phyloP scores from a whole-genome alignment of 495 filamentous ascomycete species.

The Glarea lozoyensis region DNA sequence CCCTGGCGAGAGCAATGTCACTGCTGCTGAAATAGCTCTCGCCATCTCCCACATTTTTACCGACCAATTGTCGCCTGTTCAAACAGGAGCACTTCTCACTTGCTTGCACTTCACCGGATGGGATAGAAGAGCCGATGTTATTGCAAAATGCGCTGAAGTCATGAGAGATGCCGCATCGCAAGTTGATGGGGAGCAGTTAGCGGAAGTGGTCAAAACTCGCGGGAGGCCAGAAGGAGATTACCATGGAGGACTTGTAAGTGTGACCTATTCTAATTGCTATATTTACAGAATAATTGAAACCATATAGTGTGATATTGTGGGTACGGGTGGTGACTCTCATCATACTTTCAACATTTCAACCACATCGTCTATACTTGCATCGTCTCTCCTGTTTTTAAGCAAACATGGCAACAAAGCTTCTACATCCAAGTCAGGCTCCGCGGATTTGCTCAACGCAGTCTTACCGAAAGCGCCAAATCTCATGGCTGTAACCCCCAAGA shows the following conservation, averaged over 20 bases:
- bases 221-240: slow-evolving; percentile 61
- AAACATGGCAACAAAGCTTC: slow-evolving; percentile 98
- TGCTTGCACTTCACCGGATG: slow-evolving; percentile 78
- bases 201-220: slow-evolving; percentile 43
- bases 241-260: slow-evolving; percentile 53
- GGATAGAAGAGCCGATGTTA: slow-evolving; percentile 70
- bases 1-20: slow-evolving; percentile 41
- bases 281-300: slow-evolving; percentile 4
- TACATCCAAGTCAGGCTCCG: slow-evolving; percentile 90
- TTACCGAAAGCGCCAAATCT: slow-evolving; percentile 63
- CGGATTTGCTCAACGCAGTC: slow-evolving; percentile 76
- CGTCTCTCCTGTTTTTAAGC: slow-evolving; percentile 67
- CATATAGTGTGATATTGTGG: slow-evolving; percentile 87
- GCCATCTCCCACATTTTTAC: slow-evolving; percentile 87
- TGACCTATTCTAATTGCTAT: slow-evolving; percentile 6
- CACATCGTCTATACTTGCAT: slow-evolving; percentile 85
- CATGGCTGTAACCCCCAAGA: slow-evolving; percentile 56
- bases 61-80: slow-evolving; percentile 70
- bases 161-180: slow-evolving; percentile 63
- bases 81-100: slow-evolving; percentile 77
- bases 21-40: slow-evolving; percentile 72
- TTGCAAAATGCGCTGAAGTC: slow-evolving; percentile 60
- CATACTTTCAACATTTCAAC: slow-evolving; percentile 98
- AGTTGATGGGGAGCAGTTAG: slow-evolving; percentile 52
- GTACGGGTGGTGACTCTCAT: slow-evolving; percentile 93